A percentile compares a stretch with the other conserved stretches of the same genome.
phyloP scores from a whole-genome alignment of 306 rosid species.

The Pyrus pyrifolia region DNA sequence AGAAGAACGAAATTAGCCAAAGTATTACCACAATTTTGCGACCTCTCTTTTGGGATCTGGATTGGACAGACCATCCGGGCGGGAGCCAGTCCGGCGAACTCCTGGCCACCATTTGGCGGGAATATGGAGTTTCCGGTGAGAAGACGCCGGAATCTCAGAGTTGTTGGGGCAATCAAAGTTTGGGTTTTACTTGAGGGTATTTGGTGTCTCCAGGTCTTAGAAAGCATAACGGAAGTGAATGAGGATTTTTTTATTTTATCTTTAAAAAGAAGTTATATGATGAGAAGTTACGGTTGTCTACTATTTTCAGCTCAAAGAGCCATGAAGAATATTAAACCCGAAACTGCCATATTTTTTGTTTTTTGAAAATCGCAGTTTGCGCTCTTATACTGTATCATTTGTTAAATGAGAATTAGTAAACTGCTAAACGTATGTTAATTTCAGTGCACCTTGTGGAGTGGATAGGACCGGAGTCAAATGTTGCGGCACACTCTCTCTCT shows the following conservation, averaged over 20 bases:
- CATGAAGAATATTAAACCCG: no score
- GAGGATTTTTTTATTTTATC: no score
- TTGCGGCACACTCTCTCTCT: not conserved
- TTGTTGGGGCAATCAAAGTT: constrained; percentile 1
- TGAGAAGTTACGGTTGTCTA: rapidly evolving
- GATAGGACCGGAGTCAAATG: not conserved
- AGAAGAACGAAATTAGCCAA: not conserved
- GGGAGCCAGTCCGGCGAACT: constrained; percentile 44
- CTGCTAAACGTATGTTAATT: no score
- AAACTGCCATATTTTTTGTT: no score
- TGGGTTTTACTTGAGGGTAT: not conserved
- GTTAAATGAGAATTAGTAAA: no score
- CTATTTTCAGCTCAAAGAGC: rapidly evolving
- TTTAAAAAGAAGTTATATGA: no score
- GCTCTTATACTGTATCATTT: no score
- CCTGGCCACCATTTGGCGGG: constrained; percentile 21
- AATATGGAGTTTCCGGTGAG: not conserved
- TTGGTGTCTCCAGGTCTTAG: not conserved
- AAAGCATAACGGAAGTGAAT: not conserved
- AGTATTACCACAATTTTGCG: constrained; percentile 37
- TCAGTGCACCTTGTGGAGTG: not conserved
- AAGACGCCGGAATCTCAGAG: constrained; percentile 16
- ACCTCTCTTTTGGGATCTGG: constrained; percentile 29
- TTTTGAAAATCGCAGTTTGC: no score
- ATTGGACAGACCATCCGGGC: constrained; percentile 39